Evolutionary conservation across 2,329 filamentous ascomycete genomes (phyloP).

Genomic region (Zasmidium angulare): DNA sequence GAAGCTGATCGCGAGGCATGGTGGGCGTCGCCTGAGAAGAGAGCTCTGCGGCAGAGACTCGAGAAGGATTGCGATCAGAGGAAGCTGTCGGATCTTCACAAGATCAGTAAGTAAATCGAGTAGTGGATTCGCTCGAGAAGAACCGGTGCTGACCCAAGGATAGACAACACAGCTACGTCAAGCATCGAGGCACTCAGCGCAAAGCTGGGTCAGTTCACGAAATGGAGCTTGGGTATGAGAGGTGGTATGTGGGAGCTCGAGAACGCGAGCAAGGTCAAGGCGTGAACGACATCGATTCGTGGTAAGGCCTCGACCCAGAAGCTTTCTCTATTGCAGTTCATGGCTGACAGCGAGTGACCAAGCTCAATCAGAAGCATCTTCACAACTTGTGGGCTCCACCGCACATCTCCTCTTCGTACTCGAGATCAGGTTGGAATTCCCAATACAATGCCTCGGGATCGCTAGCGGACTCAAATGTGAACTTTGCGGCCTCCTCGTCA

Average conservation of each 20-base stretch:
- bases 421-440: constrained; percentile 54
- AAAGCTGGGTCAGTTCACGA: constrained; percentile 19
- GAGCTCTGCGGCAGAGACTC: constrained; percentile 13
- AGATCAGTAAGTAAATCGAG: constrained; percentile 13
- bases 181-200: constrained; percentile 19
- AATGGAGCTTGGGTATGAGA: constrained; percentile 24
- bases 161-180: constrained; percentile 13
- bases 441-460: constrained; percentile 52
- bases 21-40: constrained; percentile 23
- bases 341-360: not conserved
- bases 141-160: not conserved
- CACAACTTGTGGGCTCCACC: constrained; percentile 25
- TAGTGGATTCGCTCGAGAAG: not conserved
- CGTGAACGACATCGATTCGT: not conserved
- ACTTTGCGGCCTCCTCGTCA: constrained; percentile 56
- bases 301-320: no score
- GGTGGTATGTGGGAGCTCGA: constrained; percentile 17
- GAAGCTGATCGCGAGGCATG: constrained; percentile 21
- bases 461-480: constrained; percentile 51
- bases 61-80: constrained; percentile 18
- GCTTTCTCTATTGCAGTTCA: not conserved
- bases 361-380: not conserved
- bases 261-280: constrained; percentile 7
- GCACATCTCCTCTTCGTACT: constrained; percentile 38
- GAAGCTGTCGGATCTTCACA: constrained; percentile 23